Conservation (phyloP, 495 filamentous ascomycete species). For the Aspergillus incahuasiensis region DNA sequence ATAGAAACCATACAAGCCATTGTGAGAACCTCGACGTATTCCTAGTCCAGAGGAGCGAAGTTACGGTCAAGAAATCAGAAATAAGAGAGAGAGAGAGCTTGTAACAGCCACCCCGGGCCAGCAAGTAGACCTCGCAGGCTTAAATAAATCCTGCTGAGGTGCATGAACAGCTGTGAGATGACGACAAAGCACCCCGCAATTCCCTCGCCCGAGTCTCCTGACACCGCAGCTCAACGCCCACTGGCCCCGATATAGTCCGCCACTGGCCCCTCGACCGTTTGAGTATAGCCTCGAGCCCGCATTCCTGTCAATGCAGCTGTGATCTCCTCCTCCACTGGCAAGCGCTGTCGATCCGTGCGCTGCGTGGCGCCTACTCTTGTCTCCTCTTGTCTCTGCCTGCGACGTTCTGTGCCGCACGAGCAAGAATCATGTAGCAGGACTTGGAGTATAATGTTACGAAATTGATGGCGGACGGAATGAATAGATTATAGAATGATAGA, state of each 20-base stretch:
- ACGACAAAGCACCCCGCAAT: constrained; percentile 12
- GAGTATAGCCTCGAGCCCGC: not conserved
- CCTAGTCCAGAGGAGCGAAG: not conserved
- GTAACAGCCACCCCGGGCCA: no score
- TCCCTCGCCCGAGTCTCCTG: constrained; percentile 20
- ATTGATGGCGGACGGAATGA: no score
- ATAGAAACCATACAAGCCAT: constrained; percentile 5
- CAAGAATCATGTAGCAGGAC: no score
- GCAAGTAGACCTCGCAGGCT: no score
- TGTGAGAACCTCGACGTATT: not conserved
- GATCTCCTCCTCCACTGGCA: constrained; percentile 1
- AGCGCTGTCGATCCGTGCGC: constrained; percentile 15
- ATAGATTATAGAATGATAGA: no score
- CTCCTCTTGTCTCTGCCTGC: not conserved
- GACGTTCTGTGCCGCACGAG: not conserved
- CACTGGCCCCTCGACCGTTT: not conserved
- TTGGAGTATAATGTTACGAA: no score
- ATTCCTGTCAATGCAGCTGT: not conserved
- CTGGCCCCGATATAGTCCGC: constrained; percentile 7
- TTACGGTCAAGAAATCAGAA: not conserved
- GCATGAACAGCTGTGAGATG: not conserved
- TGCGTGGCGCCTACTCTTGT: constrained; percentile 9
- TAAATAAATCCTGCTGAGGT: not conserved
- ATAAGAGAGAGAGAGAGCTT: no score
- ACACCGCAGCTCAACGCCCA: constrained; percentile 5